phyloP scores from a whole-genome alignment of 2,329 filamentous ascomycete species.

The Coleophoma cylindrospora region DNA sequence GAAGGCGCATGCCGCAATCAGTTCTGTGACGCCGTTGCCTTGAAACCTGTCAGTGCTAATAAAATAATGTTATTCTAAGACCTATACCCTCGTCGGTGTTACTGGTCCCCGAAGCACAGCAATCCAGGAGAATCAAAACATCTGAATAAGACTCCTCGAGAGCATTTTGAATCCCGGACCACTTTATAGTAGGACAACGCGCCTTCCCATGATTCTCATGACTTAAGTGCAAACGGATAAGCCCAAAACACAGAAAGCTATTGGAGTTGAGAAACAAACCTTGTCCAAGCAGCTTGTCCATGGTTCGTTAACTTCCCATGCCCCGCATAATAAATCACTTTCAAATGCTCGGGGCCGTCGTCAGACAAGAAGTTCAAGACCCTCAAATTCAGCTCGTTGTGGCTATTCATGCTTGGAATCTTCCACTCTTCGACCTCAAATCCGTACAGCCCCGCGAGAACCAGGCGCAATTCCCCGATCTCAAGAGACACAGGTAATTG shows the following conservation, averaged over 20 bases:
- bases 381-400: slow-evolving; percentile 50
- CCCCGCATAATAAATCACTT: slow-evolving; percentile 59
- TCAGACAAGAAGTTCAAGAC: slow-evolving; percentile 52
- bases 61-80: too few species aligned
- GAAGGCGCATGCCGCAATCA: slow-evolving; percentile 40
- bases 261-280: slow-evolving; percentile 29
- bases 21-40: slow-evolving; percentile 25
- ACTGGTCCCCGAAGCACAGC: slow-evolving; percentile 38
- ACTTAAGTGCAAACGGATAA: slow-evolving; percentile 1
- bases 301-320: slow-evolving; percentile 48
- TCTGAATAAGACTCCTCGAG: slow-evolving; percentile 53
- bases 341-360: slow-evolving; percentile 47
- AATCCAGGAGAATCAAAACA: slow-evolving; percentile 53
- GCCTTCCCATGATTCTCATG: slow-evolving; percentile 1
- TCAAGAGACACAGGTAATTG: slow-evolving; percentile 41
- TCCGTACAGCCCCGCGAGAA: slow-evolving; percentile 50
- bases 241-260: not conserved
- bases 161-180: slow-evolving; percentile 32
- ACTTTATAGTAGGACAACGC: slow-evolving; percentile 8
- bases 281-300: slow-evolving; percentile 56
- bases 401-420: slow-evolving; percentile 50
- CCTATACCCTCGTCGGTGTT: slow-evolving; percentile 5
- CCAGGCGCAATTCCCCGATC: slow-evolving; percentile 44
- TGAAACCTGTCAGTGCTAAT: too few species aligned
- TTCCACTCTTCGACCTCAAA: slow-evolving; percentile 52